These are phyloP conservation scores for Candida bentonensis DNA, from an alignment of 805 yeast genomes.

Conservation along the genomic window DNA sequence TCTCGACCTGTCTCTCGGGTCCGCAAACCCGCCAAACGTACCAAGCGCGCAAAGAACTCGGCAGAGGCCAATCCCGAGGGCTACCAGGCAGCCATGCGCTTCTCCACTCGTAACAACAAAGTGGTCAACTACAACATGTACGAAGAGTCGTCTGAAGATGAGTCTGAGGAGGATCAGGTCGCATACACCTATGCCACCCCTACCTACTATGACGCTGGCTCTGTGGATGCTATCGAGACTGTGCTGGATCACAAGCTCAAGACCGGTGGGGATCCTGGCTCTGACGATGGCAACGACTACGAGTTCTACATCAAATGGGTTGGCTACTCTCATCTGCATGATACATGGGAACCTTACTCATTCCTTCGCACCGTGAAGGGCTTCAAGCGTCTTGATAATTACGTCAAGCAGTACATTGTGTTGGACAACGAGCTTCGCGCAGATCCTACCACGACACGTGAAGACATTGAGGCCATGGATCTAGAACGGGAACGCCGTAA, in stretches of 20 bases:
- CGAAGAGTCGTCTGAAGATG: conserved; percentile 37
- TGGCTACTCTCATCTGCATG: conserved; percentile 78
- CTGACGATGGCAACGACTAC: conserved; percentile 26
- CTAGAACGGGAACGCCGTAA: conserved; percentile 73
- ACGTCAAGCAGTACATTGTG: conserved; percentile 62
- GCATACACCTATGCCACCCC: conserved; percentile 14
- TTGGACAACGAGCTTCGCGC: conserved; percentile 61
- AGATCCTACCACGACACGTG: conserved; percentile 75
- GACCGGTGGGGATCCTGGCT: conserved; percentile 21
- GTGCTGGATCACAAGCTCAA: conserved; percentile 42
- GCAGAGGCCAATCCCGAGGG: conserved; percentile 10
- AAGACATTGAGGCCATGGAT: conserved; percentile 88
- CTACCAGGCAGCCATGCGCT: conserved; percentile 31
- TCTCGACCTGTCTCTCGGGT: neutral
- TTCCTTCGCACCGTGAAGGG: conserved; percentile 44
- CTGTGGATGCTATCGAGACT: conserved; percentile 29
- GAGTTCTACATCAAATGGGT: conserved; percentile 68
- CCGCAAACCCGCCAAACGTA: conserved; percentile 9
- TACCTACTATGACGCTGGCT: conserved; percentile 22
- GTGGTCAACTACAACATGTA: conserved; percentile 70
- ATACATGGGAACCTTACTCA: conserved; percentile 76
- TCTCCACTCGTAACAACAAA: conserved; percentile 60
- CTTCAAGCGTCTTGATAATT: conserved; percentile 75
- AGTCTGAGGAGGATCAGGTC: conserved; percentile 25
- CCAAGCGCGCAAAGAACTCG: conserved; percentile 8